A percentile compares a stretch with the other conserved stretches of the same genome.
Evolutionary conservation across 768 basidiomycete genomes (phyloP).

Genomic region (Pulveroboletus sp.): DNA sequence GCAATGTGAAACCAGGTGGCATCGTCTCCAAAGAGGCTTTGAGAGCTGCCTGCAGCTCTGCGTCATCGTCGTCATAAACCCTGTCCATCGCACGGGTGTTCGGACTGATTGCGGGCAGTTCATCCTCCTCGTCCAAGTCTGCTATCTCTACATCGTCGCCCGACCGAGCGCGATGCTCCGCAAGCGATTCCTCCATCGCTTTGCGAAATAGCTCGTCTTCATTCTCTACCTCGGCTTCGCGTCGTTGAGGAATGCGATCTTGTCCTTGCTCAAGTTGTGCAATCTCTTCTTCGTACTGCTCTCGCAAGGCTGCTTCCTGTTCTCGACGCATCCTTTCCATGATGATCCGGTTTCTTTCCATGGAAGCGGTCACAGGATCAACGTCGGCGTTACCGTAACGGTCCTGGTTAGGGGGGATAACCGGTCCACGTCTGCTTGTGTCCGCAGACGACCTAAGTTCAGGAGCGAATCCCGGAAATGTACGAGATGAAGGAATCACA

Average conservation of each 20-base stretch:
- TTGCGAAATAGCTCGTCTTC: conserved; percentile 57
- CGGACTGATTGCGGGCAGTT: background rate
- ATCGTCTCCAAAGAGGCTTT: conserved; percentile 72
- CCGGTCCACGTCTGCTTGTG: conserved; percentile 7
- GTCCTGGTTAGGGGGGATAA: conserved; percentile 31
- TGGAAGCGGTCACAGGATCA: conserved; percentile 64
- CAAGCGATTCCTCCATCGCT: conserved; percentile 31
- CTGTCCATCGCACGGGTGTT: conserved; percentile 27
- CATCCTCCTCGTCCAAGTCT: conserved; percentile 24
- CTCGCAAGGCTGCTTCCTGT: conserved; percentile 64
- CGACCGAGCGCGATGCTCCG: conserved; percentile 14
- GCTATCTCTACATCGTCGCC: conserved; percentile 18
- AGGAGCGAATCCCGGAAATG: conserved; percentile 25
- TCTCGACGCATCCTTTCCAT: conserved; percentile 61
- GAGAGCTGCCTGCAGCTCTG: conserved; percentile 82
- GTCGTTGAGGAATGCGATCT: conserved; percentile 5
- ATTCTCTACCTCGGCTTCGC: conserved; percentile 32
- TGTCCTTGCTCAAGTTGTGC: conserved; percentile 19
- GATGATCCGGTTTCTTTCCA: conserved; percentile 57
- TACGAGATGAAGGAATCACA: conserved; percentile 25
- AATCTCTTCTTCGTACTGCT: conserved; percentile 47
- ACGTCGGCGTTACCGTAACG: conserved; percentile 28
- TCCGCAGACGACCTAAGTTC: conserved; percentile 5
- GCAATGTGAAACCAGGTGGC: conserved; percentile 48
- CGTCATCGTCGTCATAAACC: conserved; percentile 84